Base-by-base conservation (phyloP, 352 stramenopile genomes). In the Phytophthora syringae region DNA sequence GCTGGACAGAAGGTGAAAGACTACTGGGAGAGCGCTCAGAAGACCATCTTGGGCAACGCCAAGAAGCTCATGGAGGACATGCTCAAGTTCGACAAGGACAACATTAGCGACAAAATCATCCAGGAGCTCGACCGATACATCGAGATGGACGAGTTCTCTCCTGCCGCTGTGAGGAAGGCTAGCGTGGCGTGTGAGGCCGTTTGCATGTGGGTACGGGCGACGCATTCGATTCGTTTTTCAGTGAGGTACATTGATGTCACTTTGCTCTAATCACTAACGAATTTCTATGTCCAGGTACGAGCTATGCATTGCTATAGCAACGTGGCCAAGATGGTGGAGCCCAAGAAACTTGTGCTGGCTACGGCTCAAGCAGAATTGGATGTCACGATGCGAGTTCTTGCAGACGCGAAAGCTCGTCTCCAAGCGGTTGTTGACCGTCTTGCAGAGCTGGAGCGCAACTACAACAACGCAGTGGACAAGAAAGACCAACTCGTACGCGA, bases 251-350 rank as follows among this genome's bases (percentile, higher is more conserved):
- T n/a, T n/a, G n/a, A n/a, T n/a, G n/a, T n/a, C n/a, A n/a, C n/a
- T n/a, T n/a, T n/a, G n/a, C n/a, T n/a, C n/a, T n/a, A n/a, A n/a
- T n/a, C n/a, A n/a, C n/a, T n/a, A n/a, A n/a, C n/a, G n/a, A n/a
- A n/a, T n/a, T n/a, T n/a, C n/a, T n/a, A n/a, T n/a, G n/a, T n/a
- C n/a, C n/a, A n/a, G n/a, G n/a, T n/a, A 9, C 84, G 92, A 11
- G 93, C 93, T 9, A 98, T 98, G 93, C 88, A 97, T 75, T 97
- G 88, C 43, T 98, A 97, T 69, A 80, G 98, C 70, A 94, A 92
- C 27, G 86, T 98, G 2, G 90, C 92, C 5, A 91, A 96, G 45
- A 85, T 96, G 64, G 93, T 98, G n/a, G 93, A 97, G 47, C 93
- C 93, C 0, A 98, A 98, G 84, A 95, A 96, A 30, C 64, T 95